Conservation (phyloP, 371 early-diverging fungal genomes). For the Vairimorpha necatrix region DNA sequence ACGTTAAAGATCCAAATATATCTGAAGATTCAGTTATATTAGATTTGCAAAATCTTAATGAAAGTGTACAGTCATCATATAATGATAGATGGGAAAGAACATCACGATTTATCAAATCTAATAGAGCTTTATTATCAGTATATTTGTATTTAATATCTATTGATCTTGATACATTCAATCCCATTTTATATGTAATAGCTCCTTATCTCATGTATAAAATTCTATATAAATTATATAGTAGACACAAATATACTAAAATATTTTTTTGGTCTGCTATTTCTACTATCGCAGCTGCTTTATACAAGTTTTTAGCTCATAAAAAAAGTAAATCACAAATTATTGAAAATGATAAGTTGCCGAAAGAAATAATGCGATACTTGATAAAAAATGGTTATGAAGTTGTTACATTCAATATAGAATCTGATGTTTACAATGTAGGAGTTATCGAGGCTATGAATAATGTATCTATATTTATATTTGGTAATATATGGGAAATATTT, state of each 20-base stretch:
- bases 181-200: background rate
- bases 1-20: background rate
- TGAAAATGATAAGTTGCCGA: background rate
- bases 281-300: background rate
- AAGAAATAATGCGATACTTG: background rate
- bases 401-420: background rate
- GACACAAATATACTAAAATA: slow-evolving; percentile 1
- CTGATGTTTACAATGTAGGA: background rate
- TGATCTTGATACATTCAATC: background rate
- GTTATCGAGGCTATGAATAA: background rate
- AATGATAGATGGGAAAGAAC: background rate
- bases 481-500: background rate
- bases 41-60: background rate
- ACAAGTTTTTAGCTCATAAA: background rate
- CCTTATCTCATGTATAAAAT: background rate
- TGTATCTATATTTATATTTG: background rate
- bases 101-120: background rate
- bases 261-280: background rate
- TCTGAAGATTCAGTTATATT: background rate
- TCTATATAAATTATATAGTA: background rate
- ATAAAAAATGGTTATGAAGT: slow-evolving; percentile 9
- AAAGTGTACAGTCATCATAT: background rate
- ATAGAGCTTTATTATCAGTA: background rate
- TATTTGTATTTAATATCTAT: background rate
- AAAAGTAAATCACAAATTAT: background rate